Conservation (phyloP, 345 rosid genomes). For the Turnera subulata region DNA sequence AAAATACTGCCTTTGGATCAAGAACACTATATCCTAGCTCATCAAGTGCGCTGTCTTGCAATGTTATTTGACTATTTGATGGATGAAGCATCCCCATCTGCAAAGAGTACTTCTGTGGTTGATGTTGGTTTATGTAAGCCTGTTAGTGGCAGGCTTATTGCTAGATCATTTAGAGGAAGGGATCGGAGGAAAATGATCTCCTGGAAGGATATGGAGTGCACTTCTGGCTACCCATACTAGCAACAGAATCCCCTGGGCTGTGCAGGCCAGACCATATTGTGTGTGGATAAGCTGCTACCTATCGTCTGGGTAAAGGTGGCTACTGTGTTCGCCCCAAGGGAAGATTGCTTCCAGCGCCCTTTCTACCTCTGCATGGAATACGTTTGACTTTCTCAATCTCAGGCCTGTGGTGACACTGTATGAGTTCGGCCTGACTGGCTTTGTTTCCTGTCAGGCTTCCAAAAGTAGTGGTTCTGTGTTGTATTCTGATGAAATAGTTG, state of each 20-base stretch:
- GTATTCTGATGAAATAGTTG: too few relatives aligned
- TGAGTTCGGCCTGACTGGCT: too few relatives aligned
- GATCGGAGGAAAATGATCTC: slow-evolving; percentile 88
- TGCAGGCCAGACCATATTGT: too few relatives aligned
- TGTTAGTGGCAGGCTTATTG: slow-evolving; percentile 60
- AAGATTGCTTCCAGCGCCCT: too few relatives aligned
- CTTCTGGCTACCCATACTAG: slow-evolving; percentile 34
- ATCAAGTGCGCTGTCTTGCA: slow-evolving; percentile 72
- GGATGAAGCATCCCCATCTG: slow-evolving; percentile 52
- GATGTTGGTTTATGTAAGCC: slow-evolving; percentile 88
- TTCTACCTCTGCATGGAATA: too few relatives aligned
- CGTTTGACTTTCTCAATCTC: too few relatives aligned
- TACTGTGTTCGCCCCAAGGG: too few relatives aligned
- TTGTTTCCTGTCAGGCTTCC: too few relatives aligned
- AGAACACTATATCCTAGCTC: slow-evolving; percentile 56
- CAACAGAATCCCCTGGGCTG: slow-evolving; percentile 2
- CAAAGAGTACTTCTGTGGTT: slow-evolving; percentile 48
- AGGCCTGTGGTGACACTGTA: too few relatives aligned
- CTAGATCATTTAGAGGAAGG: slow-evolving; percentile 82
- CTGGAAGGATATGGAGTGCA: slow-evolving; percentile 70
- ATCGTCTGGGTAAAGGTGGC: too few relatives aligned
- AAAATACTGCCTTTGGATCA: slow-evolving; percentile 59
- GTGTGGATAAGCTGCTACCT: too few relatives aligned
- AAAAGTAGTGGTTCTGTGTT: too few relatives aligned
- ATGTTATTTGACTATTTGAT: slow-evolving; percentile 75